Evolutionary conservation across 495 filamentous ascomycete species (phyloP), one percentile per base, ranked within the genome.

Genomic region (Trichoderma reesei): DNA sequence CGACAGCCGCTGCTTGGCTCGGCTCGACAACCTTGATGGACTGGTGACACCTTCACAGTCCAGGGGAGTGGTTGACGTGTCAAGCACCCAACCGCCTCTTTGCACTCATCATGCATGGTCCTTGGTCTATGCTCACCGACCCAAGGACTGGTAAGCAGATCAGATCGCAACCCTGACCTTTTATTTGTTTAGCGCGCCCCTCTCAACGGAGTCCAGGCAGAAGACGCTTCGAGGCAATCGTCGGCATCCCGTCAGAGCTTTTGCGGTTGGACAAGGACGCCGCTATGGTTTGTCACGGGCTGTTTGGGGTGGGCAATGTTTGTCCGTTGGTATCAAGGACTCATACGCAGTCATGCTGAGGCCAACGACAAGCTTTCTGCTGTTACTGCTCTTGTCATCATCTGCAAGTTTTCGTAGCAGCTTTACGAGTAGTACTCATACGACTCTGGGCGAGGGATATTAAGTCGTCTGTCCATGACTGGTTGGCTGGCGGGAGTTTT

Each of bases 131-230:
- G 26, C 51, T 56, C 51, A 56, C 51, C 26, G 51, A 56, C 51
- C 51, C 51, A 56, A 56, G 51, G 0, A 39, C 38, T 6, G 38
- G 38, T 56, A 56, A 56, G 51, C 51, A 56, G 51, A 56, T 56
- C 51, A 56, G 51, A 56, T 56, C 51, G 51, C 20, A 56, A 56
- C 51, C 51, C 51, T 56, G 51, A 56, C 51, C 11, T 34, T 10
- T 10, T 26, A 1, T n/a, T 3, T 56, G 51, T 16, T 31, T 56
- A 56, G 51, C 51, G 51, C 51, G 51, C 51, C 51, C 51, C 51
- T 56, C 51, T 16, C 5, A 0, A 56, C 51, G 51, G 51, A 56
- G 51, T 16, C 8, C 9, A n/a, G 9, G 5, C 44, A 18, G 18
- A 26, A 44, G 13, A 44, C 5, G n/a, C 13, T n/a, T 16, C 13